Evolutionary conservation across 1,284 basidiomycete species (phyloP), one percentile per base, ranked within the genome.

Genomic region (Ceratobasidium sp.): DNA sequence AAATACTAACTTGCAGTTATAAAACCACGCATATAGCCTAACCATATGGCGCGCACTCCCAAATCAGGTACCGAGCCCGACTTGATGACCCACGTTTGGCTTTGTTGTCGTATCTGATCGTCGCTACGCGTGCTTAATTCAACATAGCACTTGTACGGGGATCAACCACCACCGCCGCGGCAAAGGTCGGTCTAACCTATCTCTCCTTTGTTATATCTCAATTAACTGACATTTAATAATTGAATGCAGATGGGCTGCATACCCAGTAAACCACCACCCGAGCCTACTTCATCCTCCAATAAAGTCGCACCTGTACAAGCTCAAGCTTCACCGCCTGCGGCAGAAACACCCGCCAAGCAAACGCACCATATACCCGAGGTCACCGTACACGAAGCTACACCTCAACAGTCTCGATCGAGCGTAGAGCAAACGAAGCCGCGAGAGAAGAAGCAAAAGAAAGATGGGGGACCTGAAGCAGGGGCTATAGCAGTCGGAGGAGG

Each of bases 251-350:
- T 75, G 71, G 71, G 71, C 61, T 75, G 71, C 50, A 75, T 75
- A 75, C 71, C 71, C 17, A 75, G 71, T 42, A 75, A 75, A 65
- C 71, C 71, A 42, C 71, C 71, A 26, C 17, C 61, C 2, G 71
- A 75, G 33, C 61, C 59, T 6, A 20, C 38, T 26, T 38, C 70
- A 13, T 13, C 52, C 26, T 48, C 71, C 1, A 40, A 20, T 23
- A 50, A 50, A 33, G 28, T 59, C 4, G 68, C 67, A 23, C 33
- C 71, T 23, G 17, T 46, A 5, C 40, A 44, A 50, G 17, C 17
- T 26, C 42, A 42, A 66, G 42, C 64, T 48, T 42, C 46, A 10
- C 5, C 64, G 3, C 44, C 33, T 33, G 33, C 33, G 33, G 33
- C 26, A 33, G 26, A 26, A 33, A 26, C 44, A 67, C 46, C 33